Percentiles rank a stretch among this genome's conserved stretches.
Evolutionary conservation across 352 stramenopile genomes (phyloP).

Genomic region (Globisporangium yorkense): DNA sequence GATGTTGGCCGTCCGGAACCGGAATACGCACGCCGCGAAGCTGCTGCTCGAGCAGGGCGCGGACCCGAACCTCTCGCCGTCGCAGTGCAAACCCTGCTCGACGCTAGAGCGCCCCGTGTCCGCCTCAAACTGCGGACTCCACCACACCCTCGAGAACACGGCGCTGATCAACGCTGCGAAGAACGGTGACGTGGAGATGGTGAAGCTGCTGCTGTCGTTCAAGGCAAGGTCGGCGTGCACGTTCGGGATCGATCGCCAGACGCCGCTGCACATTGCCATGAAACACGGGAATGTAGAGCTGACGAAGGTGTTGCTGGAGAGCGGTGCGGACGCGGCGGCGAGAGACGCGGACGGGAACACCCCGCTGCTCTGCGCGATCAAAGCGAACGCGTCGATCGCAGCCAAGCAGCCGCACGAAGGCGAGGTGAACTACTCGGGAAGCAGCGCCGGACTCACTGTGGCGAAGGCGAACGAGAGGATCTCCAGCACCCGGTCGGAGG

Average conservation of each 20-base stretch:
- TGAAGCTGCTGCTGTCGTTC: conserved; percentile 1
- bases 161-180: not conserved
- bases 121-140: conserved; percentile 2
- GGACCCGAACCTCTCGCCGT: conserved; percentile 38
- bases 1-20: not conserved
- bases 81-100: conserved; percentile 32
- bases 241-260: conserved; percentile 11
- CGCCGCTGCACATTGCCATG: conserved; percentile 43
- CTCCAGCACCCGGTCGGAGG: not conserved
- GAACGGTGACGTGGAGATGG: conserved; percentile 1
- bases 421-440: conserved; percentile 40
- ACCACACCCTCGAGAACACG: conserved; percentile 1
- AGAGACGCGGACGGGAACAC: conserved; percentile 26
- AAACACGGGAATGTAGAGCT: conserved; percentile 28
- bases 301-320: conserved; percentile 31
- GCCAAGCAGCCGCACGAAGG: conserved; percentile 39
- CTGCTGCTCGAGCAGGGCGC: conserved; percentile 29
- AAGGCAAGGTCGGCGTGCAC: conserved; percentile 2
- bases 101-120: conserved; percentile 4
- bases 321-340: conserved; percentile 36
- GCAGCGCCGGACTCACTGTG: conserved; percentile 5
- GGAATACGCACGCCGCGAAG: conserved; percentile 25
- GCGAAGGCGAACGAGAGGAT: not conserved
- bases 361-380: conserved; percentile 38
- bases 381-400: conserved; percentile 33